A percentile compares a stretch with the other conserved stretches of the same genome.
Evolutionary conservation across 306 rosid species (phyloP).

Genomic region (Coriaria nepalensis): DNA sequence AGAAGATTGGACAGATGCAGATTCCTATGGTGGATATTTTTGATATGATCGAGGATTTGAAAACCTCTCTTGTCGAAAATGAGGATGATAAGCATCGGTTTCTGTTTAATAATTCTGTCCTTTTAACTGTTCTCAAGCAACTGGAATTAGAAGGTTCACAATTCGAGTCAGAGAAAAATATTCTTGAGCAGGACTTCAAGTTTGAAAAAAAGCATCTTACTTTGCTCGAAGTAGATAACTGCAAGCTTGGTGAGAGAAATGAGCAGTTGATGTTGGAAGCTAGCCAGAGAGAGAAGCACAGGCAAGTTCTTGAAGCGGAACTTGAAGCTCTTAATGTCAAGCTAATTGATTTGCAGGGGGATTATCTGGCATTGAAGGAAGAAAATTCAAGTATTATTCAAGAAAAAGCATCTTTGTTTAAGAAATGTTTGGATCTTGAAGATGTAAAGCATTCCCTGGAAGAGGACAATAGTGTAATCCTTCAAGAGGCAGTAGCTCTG

Average conservation of each 20-base stretch:
- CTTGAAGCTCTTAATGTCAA: conserved; percentile 34
- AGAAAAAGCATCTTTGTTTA: conserved; percentile 42
- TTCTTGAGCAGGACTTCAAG: conserved; percentile 39
- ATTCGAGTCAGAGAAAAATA: conserved; percentile 29
- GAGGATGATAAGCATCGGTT: conserved; percentile 69
- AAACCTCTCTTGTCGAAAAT: conserved; percentile 37
- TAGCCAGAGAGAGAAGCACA: conserved; percentile 40
- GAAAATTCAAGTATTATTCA: conserved; percentile 44
- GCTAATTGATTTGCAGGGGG: conserved; percentile 34
- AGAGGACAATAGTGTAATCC: conserved; percentile 37
- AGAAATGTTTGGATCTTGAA: conserved; percentile 40
- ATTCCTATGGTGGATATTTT: conserved; percentile 35
- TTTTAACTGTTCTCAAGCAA: conserved; percentile 52
- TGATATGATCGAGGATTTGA: conserved; percentile 48
- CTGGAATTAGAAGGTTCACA: conserved; percentile 40
- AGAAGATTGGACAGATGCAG: conserved; percentile 38
- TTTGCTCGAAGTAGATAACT: conserved; percentile 42
- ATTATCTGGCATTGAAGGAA: conserved; percentile 34
- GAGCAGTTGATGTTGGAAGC: conserved; percentile 37
- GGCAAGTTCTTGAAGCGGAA: conserved; percentile 32
- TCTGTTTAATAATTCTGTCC: conserved; percentile 56
- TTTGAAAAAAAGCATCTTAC: conserved; percentile 25
- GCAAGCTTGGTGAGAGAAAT: conserved; percentile 45
- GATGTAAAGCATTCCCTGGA: conserved; percentile 34
- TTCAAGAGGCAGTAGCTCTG: conserved; percentile 50